phyloP scores from a whole-genome alignment of 805 yeast genomes.

The Suhomyces pyralidae region DNA sequence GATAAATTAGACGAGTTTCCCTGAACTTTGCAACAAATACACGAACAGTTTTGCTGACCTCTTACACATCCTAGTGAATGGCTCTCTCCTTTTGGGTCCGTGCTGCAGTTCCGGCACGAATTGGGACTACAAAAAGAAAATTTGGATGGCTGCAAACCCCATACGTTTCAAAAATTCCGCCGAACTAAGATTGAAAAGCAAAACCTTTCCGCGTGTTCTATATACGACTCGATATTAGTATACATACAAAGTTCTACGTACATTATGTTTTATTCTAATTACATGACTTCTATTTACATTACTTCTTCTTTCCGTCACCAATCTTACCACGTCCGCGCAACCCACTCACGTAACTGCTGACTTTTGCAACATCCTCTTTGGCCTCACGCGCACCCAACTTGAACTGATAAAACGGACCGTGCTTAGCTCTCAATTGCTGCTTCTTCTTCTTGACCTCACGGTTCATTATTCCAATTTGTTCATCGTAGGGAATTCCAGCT shows the following conservation, averaged over 20 bases:
- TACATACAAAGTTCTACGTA: background rate
- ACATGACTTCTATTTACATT: background rate
- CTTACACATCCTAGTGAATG: background rate
- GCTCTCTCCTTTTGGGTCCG: background rate
- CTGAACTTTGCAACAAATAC: background rate
- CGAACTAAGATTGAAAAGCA: background rate
- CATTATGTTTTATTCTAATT: background rate
- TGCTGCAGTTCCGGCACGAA: background rate
- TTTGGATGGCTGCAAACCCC: background rate
- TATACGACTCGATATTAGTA: background rate
- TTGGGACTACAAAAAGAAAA: background rate
- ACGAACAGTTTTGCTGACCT: background rate
- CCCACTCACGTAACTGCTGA: conserved; percentile 19
- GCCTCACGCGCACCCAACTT: conserved; percentile 40
- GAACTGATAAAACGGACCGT: conserved; percentile 60
- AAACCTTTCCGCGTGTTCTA: background rate
- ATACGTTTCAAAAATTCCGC: no score
- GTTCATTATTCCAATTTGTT: conserved; percentile 49
- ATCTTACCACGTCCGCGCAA: background rate
- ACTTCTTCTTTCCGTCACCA: conserved; percentile 1
- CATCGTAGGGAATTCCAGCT: conserved; percentile 62
- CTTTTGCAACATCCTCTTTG: conserved; percentile 24
- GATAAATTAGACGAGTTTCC: background rate
- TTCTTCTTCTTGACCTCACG: conserved; percentile 48
- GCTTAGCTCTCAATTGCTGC: conserved; percentile 48